A percentile compares a stretch with the other conserved stretches of the same genome.
These are phyloP conservation scores for Daucus carota DNA, from an alignment of 129 eudicot genomes.

Conservation along the genomic window DNA sequence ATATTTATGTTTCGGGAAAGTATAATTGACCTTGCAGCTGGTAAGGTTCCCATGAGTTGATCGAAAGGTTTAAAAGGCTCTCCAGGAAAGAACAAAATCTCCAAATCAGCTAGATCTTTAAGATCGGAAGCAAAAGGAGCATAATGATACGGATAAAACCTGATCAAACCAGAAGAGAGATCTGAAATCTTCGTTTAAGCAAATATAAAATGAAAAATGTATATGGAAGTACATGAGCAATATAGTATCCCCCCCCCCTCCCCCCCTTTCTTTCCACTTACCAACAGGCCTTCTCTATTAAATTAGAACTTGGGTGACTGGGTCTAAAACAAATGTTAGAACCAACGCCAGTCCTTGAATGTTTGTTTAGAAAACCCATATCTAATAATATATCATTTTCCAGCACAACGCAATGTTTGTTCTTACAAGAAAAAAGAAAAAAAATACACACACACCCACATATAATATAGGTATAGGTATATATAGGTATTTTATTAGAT, in stretches of 20 bases:
- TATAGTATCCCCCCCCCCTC: not conserved
- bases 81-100: slow-evolving; percentile 83
- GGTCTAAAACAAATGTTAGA: not conserved
- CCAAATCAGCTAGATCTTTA: slow-evolving; percentile 71
- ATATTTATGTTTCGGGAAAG: not conserved
- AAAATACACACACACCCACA: no score
- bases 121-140: slow-evolving; percentile 99
- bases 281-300: not conserved
- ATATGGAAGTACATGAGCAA: not conserved
- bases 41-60: slow-evolving; percentile 96
- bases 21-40: slow-evolving; percentile 77
- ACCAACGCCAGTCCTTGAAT: not conserved
- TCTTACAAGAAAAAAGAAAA: no score
- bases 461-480: not conserved
- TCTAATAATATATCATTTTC: not conserved
- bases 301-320: not conserved
- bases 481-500: no score
- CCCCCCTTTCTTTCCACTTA: not conserved
- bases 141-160: slow-evolving; percentile 98
- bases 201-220: not conserved
- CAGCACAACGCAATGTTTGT: not conserved
- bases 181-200: no score
- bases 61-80: slow-evolving; percentile 98
- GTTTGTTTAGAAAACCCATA: not conserved
- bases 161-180: slow-evolving; percentile 25